These are phyloP conservation scores for Acrocalymma vagum DNA, from an alignment of 2,329 filamentous ascomycete genomes.

Conservation along the genomic window DNA sequence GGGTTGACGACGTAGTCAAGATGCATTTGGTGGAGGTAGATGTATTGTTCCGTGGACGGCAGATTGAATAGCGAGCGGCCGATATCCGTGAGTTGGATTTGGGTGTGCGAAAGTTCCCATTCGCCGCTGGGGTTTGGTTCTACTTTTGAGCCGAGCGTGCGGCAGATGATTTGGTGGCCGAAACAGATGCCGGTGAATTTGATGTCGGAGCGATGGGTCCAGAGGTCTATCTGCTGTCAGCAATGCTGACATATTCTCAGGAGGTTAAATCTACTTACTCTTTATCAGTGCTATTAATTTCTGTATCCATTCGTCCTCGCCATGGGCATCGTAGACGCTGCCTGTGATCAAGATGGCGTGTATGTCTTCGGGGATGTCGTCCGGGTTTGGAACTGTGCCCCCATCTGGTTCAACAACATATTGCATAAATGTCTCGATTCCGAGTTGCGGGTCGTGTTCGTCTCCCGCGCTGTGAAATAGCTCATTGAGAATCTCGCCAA, in stretches of 20 bases:
- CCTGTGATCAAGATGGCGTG: constrained; percentile 57
- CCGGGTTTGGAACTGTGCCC: constrained; percentile 53
- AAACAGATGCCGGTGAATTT: constrained; percentile 60
- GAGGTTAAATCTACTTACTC: too few relatives aligned
- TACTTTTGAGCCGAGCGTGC: constrained; percentile 52
- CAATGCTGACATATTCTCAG: too few relatives aligned
- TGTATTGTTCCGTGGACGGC: constrained; percentile 32
- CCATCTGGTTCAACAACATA: constrained; percentile 59
- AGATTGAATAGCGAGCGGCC: constrained; percentile 53
- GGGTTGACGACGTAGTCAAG: constrained; percentile 53
- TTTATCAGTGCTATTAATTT: constrained; percentile 55
- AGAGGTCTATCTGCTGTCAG: constrained; percentile 57
- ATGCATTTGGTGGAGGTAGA: constrained; percentile 59
- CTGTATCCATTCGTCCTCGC: constrained; percentile 54
- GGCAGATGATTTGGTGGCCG: constrained; percentile 57
- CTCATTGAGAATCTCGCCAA: constrained; percentile 62
- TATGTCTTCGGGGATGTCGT: constrained; percentile 57
- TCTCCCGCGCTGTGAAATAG: constrained; percentile 62
- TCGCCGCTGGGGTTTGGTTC: constrained; percentile 49
- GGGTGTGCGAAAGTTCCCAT: constrained; percentile 57
- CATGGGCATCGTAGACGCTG: constrained; percentile 58
- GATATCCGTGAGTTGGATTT: constrained; percentile 49
- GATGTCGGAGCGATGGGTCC: constrained; percentile 60
- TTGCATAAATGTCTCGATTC: constrained; percentile 63
- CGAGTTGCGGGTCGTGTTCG: constrained; percentile 62